Conservation (phyloP, 164 flowering plant genomes). For the Saururus chinensis region DNA sequence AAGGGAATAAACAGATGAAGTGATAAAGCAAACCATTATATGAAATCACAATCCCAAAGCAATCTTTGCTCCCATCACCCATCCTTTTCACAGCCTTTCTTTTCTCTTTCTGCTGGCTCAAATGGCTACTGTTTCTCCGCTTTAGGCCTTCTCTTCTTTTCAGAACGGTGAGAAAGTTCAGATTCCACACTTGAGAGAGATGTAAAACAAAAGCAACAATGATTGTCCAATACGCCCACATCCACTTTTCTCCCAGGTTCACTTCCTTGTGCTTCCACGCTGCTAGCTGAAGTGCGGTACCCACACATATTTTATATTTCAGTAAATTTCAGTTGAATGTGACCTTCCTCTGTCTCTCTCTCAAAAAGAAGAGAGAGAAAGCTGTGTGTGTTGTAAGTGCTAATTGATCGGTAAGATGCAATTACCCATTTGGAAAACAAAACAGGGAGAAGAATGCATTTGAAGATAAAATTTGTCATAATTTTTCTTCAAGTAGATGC, state of each 20-base stretch:
- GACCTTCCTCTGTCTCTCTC: no score
- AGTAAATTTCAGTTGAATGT: no score
- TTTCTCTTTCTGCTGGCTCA: conserved; percentile 1
- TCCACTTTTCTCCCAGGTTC: neutral
- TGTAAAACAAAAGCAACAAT: conserved; percentile 5
- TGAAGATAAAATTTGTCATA: neutral
- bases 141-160: conserved; percentile 10
- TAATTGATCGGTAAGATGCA: no score
- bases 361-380: no score
- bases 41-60: conserved; percentile 19
- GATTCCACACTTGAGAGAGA: conserved; percentile 5
- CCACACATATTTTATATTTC: no score
- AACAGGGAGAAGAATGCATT: no score
- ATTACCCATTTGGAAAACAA: no score
- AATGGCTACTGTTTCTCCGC: conserved; percentile 7
- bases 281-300: neutral
- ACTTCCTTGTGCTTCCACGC: neutral
- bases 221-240: conserved; percentile 5
- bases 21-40: conserved; percentile 2
- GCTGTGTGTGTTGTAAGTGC: no score
- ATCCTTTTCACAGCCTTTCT: conserved; percentile 8
- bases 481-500: neutral
- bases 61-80: conserved; percentile 9
- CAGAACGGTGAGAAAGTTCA: conserved; percentile 4
- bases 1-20: neutral